Evolutionary conservation across 2,329 filamentous ascomycete genomes (phyloP).

Genomic region (Pestalotiopsis sp.): DNA sequence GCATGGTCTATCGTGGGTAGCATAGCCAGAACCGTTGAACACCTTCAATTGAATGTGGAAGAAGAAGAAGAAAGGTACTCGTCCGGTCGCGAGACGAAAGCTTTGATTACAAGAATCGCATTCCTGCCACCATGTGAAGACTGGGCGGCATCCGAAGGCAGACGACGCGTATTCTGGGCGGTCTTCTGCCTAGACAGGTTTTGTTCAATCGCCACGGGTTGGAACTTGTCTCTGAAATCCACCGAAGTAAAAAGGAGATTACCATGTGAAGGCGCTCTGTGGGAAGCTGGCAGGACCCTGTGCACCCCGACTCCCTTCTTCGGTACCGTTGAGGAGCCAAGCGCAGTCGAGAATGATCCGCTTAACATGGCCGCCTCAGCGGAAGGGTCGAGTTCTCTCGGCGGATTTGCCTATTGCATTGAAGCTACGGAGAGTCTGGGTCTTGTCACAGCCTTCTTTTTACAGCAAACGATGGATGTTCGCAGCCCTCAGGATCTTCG

Average conservation of each 20-base stretch:
- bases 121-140: constrained; percentile 30
- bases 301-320: constrained; percentile 42
- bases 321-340: constrained; percentile 46
- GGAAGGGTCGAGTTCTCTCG: constrained; percentile 42
- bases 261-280: constrained; percentile 43
- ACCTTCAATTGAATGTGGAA: constrained; percentile 38
- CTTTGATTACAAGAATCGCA: constrained; percentile 28
- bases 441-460: constrained; percentile 46
- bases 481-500: constrained; percentile 39
- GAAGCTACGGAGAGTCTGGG: constrained; percentile 51
- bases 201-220: constrained; percentile 41
- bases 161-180: constrained; percentile 41
- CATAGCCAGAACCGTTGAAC: constrained; percentile 39
- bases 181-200: constrained; percentile 42
- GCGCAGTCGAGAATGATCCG: constrained; percentile 40
- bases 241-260: constrained; percentile 36
- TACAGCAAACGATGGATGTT: constrained; percentile 45
- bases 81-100: constrained; percentile 31
- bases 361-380: constrained; percentile 34
- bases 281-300: constrained; percentile 42
- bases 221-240: constrained; percentile 37
- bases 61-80: constrained; percentile 26
- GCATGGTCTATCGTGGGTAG: constrained; percentile 41
- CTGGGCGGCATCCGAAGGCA: constrained; percentile 38
- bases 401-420: constrained; percentile 49